Base-by-base conservation (phyloP, 1,139 yeast species). In the Diutina neorugosa region DNA sequence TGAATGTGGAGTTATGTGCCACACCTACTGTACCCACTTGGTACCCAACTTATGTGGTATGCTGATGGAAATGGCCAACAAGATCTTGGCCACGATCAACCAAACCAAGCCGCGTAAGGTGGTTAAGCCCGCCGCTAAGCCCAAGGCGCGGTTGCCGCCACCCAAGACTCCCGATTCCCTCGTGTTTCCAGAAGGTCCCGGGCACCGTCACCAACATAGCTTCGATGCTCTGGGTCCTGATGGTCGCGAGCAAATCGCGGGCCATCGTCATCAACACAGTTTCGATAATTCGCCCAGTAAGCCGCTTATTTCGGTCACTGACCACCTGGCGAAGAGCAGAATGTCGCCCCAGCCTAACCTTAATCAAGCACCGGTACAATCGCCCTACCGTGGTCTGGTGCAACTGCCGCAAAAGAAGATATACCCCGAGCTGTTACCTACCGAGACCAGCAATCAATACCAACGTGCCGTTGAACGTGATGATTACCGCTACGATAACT, bases 41-140 rank as follows among this genome's bases (percentile, higher is more conserved):
- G 98, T 93, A 25, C 98, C 98, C 1, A 97, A 93, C 65, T 87
- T 93, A 67, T 93, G 98, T 73, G 98, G 98, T 55, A 91, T 93
- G 96, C 81, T 96, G 1, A 89, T 93, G 91, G 96, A 90, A 63
- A 88, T 86, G 81, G 98, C 98, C 3, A 90, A 89, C 62, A 86
- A 86, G 65, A 88, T 93, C 57, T 71, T 93, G 56, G 81, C 82
- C 56, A 89, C 96, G 6, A 90, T 93, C 63, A 85, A 87, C 64
- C 81, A 86, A 48, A 85, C 97, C 1, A 84, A 86, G 63, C 78
- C 74, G 55, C 69, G 50, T 4, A 46, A 46, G 40, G 40, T 27
- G n/a, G 6, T 23, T 14, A 27, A 27, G n/a, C 37, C 50, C n/a
- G 37, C 40, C 4, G 16, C 41, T 4, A 8, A 34, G 20, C 50